phyloP scores from a whole-genome alignment of 202 grass and related monocot genomes.

The Dendrocalamus latiflorus region DNA sequence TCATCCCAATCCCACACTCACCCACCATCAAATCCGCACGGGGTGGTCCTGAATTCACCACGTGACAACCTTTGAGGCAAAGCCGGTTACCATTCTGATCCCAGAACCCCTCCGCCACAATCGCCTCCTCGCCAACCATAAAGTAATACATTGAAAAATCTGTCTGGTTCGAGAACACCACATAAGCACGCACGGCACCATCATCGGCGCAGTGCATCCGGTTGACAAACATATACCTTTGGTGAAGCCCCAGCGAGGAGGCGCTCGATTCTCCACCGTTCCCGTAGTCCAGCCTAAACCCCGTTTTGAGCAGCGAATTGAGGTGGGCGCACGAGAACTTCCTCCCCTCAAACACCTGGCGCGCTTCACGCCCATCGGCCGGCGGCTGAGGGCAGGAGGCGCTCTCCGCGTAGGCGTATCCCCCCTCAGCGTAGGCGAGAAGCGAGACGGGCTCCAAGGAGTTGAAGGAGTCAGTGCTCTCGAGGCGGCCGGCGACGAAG shows the following conservation, averaged over 20 bases:
- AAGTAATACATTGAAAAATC: slow-evolving; percentile 17
- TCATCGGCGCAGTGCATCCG: slow-evolving; percentile 42
- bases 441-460: slow-evolving; percentile 39
- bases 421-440: slow-evolving; percentile 49
- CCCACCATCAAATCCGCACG: slow-evolving; percentile 25
- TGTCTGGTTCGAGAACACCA: slow-evolving; percentile 47
- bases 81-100: slow-evolving; percentile 44
- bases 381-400: slow-evolving; percentile 37
- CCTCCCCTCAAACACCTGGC: slow-evolving; percentile 31
- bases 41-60: slow-evolving; percentile 32
- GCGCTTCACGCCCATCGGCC: not conserved
- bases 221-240: slow-evolving; percentile 53
- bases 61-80: slow-evolving; percentile 60
- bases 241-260: slow-evolving; percentile 34
- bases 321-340: slow-evolving; percentile 28
- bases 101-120: slow-evolving; percentile 79
- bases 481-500: slow-evolving; percentile 49
- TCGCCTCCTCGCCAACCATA: slow-evolving; percentile 35
- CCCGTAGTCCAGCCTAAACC: slow-evolving; percentile 40
- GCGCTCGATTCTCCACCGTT: not conserved
- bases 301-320: slow-evolving; percentile 22
- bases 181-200: slow-evolving; percentile 44
- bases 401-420: slow-evolving; percentile 34
- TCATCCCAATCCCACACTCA: slow-evolving; percentile 58
- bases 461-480: slow-evolving; percentile 10